Evolutionary conservation across 1,284 basidiomycete species (phyloP), one percentile per base, ranked within the genome.

Genomic region (Tetrapyrgos nigripes): DNA sequence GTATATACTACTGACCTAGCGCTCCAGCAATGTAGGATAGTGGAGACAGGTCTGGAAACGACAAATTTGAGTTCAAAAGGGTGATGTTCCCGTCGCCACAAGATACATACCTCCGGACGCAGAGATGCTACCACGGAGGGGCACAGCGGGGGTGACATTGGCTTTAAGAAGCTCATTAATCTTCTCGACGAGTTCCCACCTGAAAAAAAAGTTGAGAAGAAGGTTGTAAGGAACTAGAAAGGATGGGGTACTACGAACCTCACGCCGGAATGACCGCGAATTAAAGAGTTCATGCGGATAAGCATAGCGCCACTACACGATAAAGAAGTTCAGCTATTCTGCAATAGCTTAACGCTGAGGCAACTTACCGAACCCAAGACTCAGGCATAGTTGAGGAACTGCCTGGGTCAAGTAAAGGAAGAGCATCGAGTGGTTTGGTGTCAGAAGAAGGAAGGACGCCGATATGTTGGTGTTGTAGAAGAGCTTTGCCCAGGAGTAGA

Each of bases 201-300:
- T 62, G 44, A 1, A 23, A 35, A 27, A 11, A 14, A 9, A 3
- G 17, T 23, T 24, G 35, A 19, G n/a, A 21, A 53, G 2, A 13
- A 13, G 24, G 6, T n/a, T 26, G 21, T 17, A 40, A 19, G n/a
- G 17, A 40, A 21, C 23, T 9, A 53, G 49, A 17, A 8, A 43
- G 19, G 33, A 31, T 40, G 27, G 21, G 31, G 31, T 40, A n/a
- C 9, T 6, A 21, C 59, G 28, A 33, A 61, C 50, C 93, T 83
- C 6, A 96, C 88, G 47, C 91, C 94, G 31, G 91, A 93, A 74
- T 96, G 93, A 0, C 92, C 93, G n/a, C 92, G 86, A 55, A 93
- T 85, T 50, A 94, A 84, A 2, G 91, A 93, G 76, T 95, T 96
- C 79, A 93, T 88, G 65, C 93, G 89, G 62, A 96, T 83, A 10